Evolutionary conservation across 805 yeast genomes (phyloP), one percentile per base, ranked within the genome.

Genomic region (Millerozyma acaciae): DNA sequence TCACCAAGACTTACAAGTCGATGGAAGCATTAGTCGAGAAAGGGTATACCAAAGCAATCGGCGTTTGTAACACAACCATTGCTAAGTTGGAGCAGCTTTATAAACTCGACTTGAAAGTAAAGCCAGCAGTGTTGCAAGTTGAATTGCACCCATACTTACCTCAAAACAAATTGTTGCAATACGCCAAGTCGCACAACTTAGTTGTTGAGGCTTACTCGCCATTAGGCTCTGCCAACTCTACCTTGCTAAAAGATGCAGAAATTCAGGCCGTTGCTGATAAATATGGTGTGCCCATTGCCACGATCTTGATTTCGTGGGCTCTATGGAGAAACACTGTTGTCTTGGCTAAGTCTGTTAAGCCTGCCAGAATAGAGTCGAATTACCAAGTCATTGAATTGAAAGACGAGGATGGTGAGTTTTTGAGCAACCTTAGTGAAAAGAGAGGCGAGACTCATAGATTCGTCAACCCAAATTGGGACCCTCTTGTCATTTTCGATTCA

Each of bases 191-290:
- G 23, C 37, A 49, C 16, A 47, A 32, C 21, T 46, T 49, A 27
- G 23, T 39, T 15, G 55, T 81, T 34, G 81, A 81, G 53, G 94
- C 94, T 7, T 86, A 84, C 60, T 78, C 86, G 19, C 93, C 95
- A 17, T 65, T 85, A 44, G 90, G 88, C 6, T 70, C 81, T 19
- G 57, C 63, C 5, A n/a, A n/a, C n/a, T n/a, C n/a, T n/a, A 80
- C 83, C 9, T 43, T 76, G n/a, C 55, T 76, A 38, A 51, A 57
- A 17, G 70, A 78, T 43, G 65, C 59, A 17, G 53, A 59, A 4
- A 48, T 80, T 13, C 38, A 48, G 3, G 58, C 57, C 5, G 47
- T 78, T 22, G 76, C 81, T 8, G 51, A 68, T 26, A 69, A 65
- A 39, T 51, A 60, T 39, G 49, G 50, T 7, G 64, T 61, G 25